phyloP scores from a whole-genome alignment of 306 rosid species.

The Malus fusca region DNA sequence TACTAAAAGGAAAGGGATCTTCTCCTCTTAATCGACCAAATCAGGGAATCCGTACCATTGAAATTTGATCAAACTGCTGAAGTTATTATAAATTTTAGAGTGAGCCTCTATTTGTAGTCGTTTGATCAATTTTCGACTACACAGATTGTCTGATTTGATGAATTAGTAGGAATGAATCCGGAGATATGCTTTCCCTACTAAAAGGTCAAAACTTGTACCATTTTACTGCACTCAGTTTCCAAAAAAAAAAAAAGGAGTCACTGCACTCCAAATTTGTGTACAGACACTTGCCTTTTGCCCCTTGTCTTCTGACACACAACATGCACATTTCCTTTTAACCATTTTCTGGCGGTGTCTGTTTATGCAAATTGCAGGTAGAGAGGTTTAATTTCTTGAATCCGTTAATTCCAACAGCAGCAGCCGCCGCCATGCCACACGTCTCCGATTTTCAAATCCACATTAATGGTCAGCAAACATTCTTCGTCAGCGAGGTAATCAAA shows the following conservation, averaged over 20 bases:
- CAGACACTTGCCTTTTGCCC: neutral
- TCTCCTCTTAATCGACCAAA: too few species aligned
- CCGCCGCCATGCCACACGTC: conserved; percentile 24
- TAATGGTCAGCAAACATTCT: conserved; percentile 48
- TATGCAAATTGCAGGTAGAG: neutral
- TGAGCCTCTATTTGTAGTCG: rapidly evolving
- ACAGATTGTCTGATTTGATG: too few species aligned
- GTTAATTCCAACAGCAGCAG: conserved; percentile 13
- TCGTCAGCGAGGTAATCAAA: conserved; percentile 41
- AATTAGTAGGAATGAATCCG: too few species aligned
- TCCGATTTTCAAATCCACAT: conserved; percentile 47
- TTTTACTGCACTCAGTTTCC: too few species aligned
- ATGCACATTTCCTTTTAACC: neutral
- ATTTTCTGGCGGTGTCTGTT: neutral
- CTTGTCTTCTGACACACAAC: neutral
- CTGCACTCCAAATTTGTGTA: neutral
- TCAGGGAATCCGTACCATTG: rapidly evolving
- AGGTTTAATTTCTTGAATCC: conserved; percentile 2
- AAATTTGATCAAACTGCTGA: too few species aligned
- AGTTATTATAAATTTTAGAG: too few species aligned
- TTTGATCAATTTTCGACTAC: too few species aligned
- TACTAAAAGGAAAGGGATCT: neutral
- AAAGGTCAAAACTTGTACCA: conserved; percentile 1
- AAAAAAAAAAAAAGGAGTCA: neutral
- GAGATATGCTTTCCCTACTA: neutral